Evolutionary conservation across 2,329 filamentous ascomycete genomes (phyloP), one percentile per base, ranked within the genome.

Genomic region (Hypoxylon sp.): DNA sequence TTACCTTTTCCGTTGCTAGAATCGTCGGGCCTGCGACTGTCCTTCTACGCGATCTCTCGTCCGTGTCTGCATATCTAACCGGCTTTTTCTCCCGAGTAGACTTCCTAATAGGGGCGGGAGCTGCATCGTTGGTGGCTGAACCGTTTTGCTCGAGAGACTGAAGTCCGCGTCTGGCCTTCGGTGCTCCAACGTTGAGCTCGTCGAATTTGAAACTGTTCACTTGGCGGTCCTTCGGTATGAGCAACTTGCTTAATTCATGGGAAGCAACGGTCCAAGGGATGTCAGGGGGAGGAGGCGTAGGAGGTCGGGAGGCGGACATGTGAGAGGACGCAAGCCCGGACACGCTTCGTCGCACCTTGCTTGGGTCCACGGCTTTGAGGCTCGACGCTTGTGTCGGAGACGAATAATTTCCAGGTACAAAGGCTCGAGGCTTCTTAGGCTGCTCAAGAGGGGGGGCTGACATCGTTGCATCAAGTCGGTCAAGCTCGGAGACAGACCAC

Each of bases 301-400:
- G 84, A 31, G 84, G 80, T 39, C 85, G 80, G 14, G 81, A 80
- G 22, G 75, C 64, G 11, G 75, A 63, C 14, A 69, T 58, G 44
- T 82, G 80, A 24, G 83, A 72, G 24, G 83, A 72, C 37, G 82
- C 81, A 50, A 88, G 80, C 9, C 85, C 86, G 1, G 91, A 91
- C 29, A 90, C 79, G 70, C 85, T 92, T 29, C 90, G 86, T 46
- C 88, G 86, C 70, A 92, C 83, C 68, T 89, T 91, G 8, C 89
- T 83, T 1, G 91, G 87, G 50, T 92, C 87, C 0, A 92, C 85
- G 10, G 93, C 90, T 79, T 93, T 97, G 24, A 94, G 93, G 1
- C 90, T 89, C 46, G 94, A 98, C 0, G 95, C 92, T 68, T 95
- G 92, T 0, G 95, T 98, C 0, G 94, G 93, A 1, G 94, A 93